phyloP scores from a whole-genome alignment of 2,329 filamentous ascomycete genomes.

The Akanthomyces muscarius region DNA sequence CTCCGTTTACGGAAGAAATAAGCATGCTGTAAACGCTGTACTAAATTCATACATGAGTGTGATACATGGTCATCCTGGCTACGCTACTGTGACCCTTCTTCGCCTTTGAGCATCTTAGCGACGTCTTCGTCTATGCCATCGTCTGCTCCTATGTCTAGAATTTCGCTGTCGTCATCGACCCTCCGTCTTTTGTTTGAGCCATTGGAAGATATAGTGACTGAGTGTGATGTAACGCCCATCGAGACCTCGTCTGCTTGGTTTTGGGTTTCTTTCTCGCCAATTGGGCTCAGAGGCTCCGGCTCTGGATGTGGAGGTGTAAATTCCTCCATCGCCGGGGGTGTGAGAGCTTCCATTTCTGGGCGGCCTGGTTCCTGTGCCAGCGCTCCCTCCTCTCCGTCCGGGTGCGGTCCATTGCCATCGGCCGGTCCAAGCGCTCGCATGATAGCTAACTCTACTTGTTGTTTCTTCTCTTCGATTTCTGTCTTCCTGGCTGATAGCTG shows the following conservation, averaged over 20 bases:
- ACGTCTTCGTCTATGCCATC: slow-evolving; percentile 56
- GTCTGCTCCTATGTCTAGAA: slow-evolving; percentile 51
- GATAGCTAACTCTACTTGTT: slow-evolving; percentile 85
- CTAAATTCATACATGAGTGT: slow-evolving; percentile 4
- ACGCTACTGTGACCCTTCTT: not conserved
- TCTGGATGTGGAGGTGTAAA: slow-evolving; percentile 23
- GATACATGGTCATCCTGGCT: not conserved
- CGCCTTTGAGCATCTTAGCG: slow-evolving; percentile 49
- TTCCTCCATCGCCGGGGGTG: slow-evolving; percentile 40
- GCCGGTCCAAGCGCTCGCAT: slow-evolving; percentile 74
- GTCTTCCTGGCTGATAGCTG: slow-evolving; percentile 63
- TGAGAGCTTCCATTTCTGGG: slow-evolving; percentile 81
- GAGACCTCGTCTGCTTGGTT: slow-evolving; percentile 20
- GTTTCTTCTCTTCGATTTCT: slow-evolving; percentile 76
- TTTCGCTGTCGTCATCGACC: slow-evolving; percentile 47
- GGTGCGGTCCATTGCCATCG: slow-evolving; percentile 46
- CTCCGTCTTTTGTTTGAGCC: slow-evolving; percentile 55
- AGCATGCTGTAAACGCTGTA: not conserved
- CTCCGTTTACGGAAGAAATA: not conserved
- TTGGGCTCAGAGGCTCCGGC: slow-evolving; percentile 23
- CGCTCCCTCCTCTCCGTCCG: slow-evolving; percentile 43
- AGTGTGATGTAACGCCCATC: slow-evolving; percentile 37
- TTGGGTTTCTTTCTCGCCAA: slow-evolving; percentile 20
- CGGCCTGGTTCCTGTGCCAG: slow-evolving; percentile 60
- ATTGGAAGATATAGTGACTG: slow-evolving; percentile 46